Evolutionary conservation across 2,329 filamentous ascomycete genomes (phyloP).

Genomic region (Aspergillus sp.): DNA sequence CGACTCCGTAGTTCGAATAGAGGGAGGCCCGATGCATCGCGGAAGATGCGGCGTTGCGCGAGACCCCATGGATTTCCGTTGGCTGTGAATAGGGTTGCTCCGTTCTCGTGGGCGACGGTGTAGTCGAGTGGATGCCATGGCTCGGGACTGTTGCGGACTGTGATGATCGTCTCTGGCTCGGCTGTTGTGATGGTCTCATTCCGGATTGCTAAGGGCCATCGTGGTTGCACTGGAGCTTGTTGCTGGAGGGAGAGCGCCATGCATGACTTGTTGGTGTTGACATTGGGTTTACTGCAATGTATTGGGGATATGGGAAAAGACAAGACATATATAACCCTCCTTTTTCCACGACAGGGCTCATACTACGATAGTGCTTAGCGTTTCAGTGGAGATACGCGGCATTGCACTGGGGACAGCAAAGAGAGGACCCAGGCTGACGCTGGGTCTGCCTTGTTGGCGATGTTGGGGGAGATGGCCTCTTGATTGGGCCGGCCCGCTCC

Average conservation of each 20-base stretch:
- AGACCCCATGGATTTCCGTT: slow-evolving; percentile 17
- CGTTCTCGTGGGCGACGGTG: slow-evolving; percentile 8
- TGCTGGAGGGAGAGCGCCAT: slow-evolving; percentile 1
- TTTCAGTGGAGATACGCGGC: neutral
- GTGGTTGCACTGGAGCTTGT: slow-evolving; percentile 1
- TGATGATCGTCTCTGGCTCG: slow-evolving; percentile 7
- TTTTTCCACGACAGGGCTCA: neutral
- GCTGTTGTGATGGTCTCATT: slow-evolving; percentile 11
- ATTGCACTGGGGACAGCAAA: neutral
- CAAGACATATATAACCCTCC: neutral
- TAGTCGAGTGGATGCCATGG: slow-evolving; percentile 23
- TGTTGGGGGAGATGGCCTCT: slow-evolving; percentile 1
- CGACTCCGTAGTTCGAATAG: slow-evolving; percentile 18
- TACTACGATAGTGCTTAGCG: neutral
- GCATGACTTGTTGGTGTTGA: slow-evolving; percentile 1
- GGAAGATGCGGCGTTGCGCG: slow-evolving; percentile 16
- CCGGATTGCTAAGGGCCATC: slow-evolving; percentile 16
- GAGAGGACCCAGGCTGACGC: slow-evolving; percentile 3
- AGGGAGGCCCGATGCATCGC: slow-evolving; percentile 17
- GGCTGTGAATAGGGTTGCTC: slow-evolving; percentile 12
- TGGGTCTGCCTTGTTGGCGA: slow-evolving; percentile 6
- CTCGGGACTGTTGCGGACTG: slow-evolving; percentile 14
- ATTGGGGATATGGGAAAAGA: neutral
- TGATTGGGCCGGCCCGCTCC: slow-evolving; percentile 4
- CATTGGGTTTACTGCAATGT: neutral